Evolutionary conservation across 192 early-diverging fungal species (phyloP).

Genomic region (Linnemannia schmuckeri): DNA sequence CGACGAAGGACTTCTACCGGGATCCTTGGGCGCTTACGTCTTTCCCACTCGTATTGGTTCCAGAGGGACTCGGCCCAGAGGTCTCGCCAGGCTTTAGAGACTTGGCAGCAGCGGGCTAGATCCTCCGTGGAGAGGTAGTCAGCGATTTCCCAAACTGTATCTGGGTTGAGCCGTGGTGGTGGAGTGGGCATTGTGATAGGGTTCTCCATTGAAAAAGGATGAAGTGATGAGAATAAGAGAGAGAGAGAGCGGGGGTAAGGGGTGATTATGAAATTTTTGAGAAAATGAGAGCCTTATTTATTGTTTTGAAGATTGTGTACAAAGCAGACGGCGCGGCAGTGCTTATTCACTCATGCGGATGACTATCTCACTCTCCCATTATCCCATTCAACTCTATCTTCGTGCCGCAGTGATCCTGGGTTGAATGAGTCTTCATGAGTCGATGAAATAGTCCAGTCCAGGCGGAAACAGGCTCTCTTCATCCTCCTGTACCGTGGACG

Average conservation of each 20-base stretch:
- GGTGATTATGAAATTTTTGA: neutral
- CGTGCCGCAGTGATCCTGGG: neutral
- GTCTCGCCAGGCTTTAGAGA: neutral
- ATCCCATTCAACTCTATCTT: neutral
- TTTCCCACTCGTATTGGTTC: neutral
- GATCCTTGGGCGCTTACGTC: neutral
- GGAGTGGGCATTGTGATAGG: neutral
- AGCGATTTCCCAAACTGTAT: neutral
- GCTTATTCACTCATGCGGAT: neutral
- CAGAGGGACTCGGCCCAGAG: neutral
- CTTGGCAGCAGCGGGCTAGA: neutral
- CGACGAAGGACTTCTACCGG: neutral
- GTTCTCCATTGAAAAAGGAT: neutral
- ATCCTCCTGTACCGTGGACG: conserved; percentile 3
- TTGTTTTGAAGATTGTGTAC: neutral
- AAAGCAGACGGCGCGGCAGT: neutral
- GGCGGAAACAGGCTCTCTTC: conserved; percentile 37
- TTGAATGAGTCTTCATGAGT: neutral
- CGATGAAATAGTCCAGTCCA: conserved; percentile 29
- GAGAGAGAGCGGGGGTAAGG: neutral
- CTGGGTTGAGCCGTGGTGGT: neutral
- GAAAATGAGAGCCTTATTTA: neutral
- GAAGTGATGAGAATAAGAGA: neutral
- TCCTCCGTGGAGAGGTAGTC: neutral
- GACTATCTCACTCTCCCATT: neutral